Evolutionary conservation across 1,284 basidiomycete species (phyloP).

Genomic region (Athelia sp.): DNA sequence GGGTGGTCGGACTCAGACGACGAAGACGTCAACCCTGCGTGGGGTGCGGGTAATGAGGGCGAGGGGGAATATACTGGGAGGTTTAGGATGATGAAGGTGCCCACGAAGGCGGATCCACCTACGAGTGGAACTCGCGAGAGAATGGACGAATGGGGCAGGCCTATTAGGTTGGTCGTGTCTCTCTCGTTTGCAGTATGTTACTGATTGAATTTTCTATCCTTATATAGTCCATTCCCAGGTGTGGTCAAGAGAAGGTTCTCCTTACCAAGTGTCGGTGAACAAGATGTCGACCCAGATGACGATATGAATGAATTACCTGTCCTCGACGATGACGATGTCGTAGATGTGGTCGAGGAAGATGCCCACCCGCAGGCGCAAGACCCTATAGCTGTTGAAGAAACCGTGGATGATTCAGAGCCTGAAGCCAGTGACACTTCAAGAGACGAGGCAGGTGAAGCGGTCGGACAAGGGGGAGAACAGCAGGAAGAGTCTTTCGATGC

Average conservation of each 20-base stretch:
- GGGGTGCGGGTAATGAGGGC: slow-evolving; percentile 16
- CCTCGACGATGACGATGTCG: slow-evolving; percentile 13
- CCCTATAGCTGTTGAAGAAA: background rate
- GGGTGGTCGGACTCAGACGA: slow-evolving; percentile 13
- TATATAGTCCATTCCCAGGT: slow-evolving; percentile 55
- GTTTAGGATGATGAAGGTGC: slow-evolving; percentile 47
- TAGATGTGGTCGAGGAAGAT: slow-evolving; percentile 8
- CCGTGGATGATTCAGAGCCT: background rate
- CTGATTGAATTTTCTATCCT: background rate
- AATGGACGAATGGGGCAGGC: slow-evolving; percentile 60
- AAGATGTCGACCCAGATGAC: slow-evolving; percentile 8
- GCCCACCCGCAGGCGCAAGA: background rate
- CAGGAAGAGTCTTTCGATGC: background rate
- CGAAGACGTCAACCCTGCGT: slow-evolving; percentile 4
- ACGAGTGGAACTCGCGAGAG: slow-evolving; percentile 46
- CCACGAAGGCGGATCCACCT: slow-evolving; percentile 64
- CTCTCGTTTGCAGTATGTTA: background rate
- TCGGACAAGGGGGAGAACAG: background rate
- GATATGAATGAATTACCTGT: slow-evolving; percentile 9
- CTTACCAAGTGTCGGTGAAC: slow-evolving; percentile 2
- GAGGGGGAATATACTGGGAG: slow-evolving; percentile 63
- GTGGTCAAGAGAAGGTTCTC: slow-evolving; percentile 9
- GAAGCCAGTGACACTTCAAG: background rate
- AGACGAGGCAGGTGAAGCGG: background rate
- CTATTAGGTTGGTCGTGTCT: slow-evolving; percentile 18